Conservation (phyloP, 2,329 filamentous ascomycete genomes). For the Exophiala bonariae region DNA sequence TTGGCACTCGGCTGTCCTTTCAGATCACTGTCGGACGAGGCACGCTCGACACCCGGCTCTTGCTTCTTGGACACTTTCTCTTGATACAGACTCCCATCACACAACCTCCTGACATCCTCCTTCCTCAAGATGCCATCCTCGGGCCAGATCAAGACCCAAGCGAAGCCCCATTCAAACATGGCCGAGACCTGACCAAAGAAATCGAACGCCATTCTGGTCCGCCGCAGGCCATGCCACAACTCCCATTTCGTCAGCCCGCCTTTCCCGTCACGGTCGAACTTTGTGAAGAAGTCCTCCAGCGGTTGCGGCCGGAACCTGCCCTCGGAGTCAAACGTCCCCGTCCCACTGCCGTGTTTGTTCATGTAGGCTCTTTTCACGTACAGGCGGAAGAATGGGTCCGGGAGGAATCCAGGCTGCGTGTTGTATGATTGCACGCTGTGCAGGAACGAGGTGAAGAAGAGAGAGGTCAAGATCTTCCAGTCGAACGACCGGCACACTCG, state of each 20-base stretch:
- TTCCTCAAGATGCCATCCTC: slow-evolving; percentile 29
- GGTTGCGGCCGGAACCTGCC: slow-evolving; percentile 46
- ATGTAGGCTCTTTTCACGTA: slow-evolving; percentile 40
- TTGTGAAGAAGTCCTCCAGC: slow-evolving; percentile 50
- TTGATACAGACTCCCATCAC: slow-evolving; percentile 25
- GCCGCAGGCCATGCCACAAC: slow-evolving; percentile 38
- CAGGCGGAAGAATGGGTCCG: slow-evolving; percentile 46
- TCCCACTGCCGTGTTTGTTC: slow-evolving; percentile 44
- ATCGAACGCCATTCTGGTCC: slow-evolving; percentile 41
- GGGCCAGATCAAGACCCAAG: slow-evolving; percentile 30
- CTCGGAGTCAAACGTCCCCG: slow-evolving; percentile 44
- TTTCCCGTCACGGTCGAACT: slow-evolving; percentile 41
- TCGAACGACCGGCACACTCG: slow-evolving; percentile 4
- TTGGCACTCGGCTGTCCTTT: too few species aligned
- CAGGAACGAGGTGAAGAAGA: slow-evolving; percentile 39
- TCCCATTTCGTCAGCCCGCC: slow-evolving; percentile 41
- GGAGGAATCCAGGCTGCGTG: slow-evolving; percentile 40
- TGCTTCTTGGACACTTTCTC: slow-evolving; percentile 3
- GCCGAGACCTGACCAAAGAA: slow-evolving; percentile 47
- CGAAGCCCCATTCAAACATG: slow-evolving; percentile 42
- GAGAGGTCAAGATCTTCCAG: slow-evolving; percentile 40
- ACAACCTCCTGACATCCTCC: slow-evolving; percentile 29
- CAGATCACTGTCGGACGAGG: too few species aligned
- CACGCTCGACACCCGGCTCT: too few species aligned
- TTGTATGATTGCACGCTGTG: slow-evolving; percentile 45